Evolutionary conservation across 1,284 basidiomycete species (phyloP).

Genomic region (Puccinia coronata): DNA sequence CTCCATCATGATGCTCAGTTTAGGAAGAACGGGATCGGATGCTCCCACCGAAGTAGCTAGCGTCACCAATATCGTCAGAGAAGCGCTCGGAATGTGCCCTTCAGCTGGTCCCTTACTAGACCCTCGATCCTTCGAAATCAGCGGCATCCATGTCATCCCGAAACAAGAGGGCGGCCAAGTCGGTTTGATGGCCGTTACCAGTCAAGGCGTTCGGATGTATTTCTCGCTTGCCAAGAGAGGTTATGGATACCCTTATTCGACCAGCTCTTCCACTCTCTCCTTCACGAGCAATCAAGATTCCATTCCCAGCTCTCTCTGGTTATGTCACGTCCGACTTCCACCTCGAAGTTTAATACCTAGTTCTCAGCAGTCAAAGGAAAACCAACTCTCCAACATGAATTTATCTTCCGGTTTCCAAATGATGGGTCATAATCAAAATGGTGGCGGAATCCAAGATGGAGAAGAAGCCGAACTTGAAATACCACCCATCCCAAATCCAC

Average conservation of each 20-base stretch:
- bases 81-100: constrained; percentile 50
- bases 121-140: constrained; percentile 64
- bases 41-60: constrained; percentile 48
- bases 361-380: constrained; percentile 50
- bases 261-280: constrained; percentile 50
- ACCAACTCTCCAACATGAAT: constrained; percentile 46
- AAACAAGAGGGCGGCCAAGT: constrained; percentile 60
- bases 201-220: constrained; percentile 71
- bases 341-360: constrained; percentile 60
- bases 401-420: constrained; percentile 35
- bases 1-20: constrained; percentile 66
- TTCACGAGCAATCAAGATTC: constrained; percentile 40
- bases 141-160: constrained; percentile 58
- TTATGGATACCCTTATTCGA: constrained; percentile 53
- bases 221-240: constrained; percentile 64
- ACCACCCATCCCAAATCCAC: constrained; percentile 60
- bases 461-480: constrained; percentile 62
- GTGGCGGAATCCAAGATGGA: constrained; percentile 3
- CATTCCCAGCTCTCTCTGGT: constrained; percentile 62
- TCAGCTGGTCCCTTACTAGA: constrained; percentile 68
- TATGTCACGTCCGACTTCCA: constrained; percentile 76
- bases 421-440: constrained; percentile 37
- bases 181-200: constrained; percentile 72
- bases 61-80: constrained; percentile 49
- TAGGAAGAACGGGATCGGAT: constrained; percentile 16